phyloP scores from a whole-genome alignment of 2,329 filamentous ascomycete species.

The Cadophora sp. region DNA sequence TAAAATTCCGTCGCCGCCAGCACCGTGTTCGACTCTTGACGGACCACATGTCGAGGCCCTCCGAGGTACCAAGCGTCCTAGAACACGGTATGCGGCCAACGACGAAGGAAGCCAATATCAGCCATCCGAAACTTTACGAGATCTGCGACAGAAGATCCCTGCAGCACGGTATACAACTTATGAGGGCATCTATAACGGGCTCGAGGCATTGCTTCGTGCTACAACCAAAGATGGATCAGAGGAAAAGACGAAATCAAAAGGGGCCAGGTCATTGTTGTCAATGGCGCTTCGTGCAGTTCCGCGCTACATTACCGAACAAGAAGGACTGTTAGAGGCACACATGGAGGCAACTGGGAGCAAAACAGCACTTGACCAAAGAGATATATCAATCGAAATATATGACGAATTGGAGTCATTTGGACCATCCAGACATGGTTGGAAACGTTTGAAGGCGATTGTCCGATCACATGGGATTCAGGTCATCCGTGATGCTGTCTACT shows the following conservation, averaged over 20 bases:
- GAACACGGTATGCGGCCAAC: conserved; percentile 18
- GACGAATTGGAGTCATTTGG: conserved; percentile 55
- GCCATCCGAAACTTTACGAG: conserved; percentile 43
- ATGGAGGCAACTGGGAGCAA: conserved; percentile 48
- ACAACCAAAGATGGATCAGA: conserved; percentile 41
- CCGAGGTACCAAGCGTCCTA: conserved; percentile 19
- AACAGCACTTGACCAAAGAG: conserved; percentile 42
- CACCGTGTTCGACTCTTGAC: background rate
- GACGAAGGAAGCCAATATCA: conserved; percentile 29
- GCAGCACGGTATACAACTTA: conserved; percentile 47
- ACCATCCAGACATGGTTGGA: conserved; percentile 51
- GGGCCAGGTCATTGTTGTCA: conserved; percentile 52
- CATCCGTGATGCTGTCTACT: conserved; percentile 50
- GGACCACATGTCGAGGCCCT: background rate
- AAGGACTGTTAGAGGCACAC: conserved; percentile 49
- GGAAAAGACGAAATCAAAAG: conserved; percentile 34
- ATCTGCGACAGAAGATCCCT: conserved; percentile 44
- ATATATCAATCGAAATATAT: conserved; percentile 55
- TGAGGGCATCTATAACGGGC: conserved; percentile 52
- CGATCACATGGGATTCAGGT: conserved; percentile 55
- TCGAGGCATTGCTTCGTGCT: conserved; percentile 53
- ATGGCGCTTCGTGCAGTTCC: conserved; percentile 58
- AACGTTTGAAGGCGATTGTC: conserved; percentile 52
- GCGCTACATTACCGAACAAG: conserved; percentile 53
- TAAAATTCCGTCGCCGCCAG: background rate